A percentile compares a stretch with the other conserved stretches of the same genome.
Evolutionary conservation across 352 stramenopile species (phyloP).

Genomic region (Pythium pyrilobum): DNA sequence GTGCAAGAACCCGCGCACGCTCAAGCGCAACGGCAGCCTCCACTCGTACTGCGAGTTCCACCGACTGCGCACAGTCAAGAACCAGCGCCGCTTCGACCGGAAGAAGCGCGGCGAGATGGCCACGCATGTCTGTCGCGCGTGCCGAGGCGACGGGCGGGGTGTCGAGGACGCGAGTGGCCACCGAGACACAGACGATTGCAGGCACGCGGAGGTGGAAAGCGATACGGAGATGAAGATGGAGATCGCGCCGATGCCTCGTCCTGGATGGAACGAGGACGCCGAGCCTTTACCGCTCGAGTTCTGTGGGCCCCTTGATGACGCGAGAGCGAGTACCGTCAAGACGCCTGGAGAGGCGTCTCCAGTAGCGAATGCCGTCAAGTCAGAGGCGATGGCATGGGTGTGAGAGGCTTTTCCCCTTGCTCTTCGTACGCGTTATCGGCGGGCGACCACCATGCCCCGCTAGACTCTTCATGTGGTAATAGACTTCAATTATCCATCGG

Average conservation of each 20-base stretch:
- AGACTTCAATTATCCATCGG: too few species aligned
- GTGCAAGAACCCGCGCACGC: slow-evolving; percentile 40
- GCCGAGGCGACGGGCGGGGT: too few species aligned
- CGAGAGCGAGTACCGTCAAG: neutral
- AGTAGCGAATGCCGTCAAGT: too few species aligned
- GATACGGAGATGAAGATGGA: too few species aligned
- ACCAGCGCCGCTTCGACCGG: slow-evolving; percentile 36
- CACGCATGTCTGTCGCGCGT: neutral
- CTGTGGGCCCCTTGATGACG: neutral
- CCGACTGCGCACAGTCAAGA: slow-evolving; percentile 44
- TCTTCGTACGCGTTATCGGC: neutral
- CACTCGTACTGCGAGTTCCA: slow-evolving; percentile 68
- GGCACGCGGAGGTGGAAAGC: too few species aligned
- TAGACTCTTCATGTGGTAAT: too few species aligned
- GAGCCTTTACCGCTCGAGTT: too few species aligned
- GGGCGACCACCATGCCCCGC: too few species aligned
- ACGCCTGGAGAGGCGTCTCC: too few species aligned
- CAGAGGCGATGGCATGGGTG: too few species aligned
- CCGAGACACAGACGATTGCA: neutral
- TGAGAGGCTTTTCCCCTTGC: neutral
- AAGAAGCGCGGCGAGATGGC: slow-evolving; percentile 9
- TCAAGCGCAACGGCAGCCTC: slow-evolving; percentile 60
- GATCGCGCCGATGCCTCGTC: too few species aligned
- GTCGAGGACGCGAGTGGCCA: neutral
- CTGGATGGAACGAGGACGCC: too few species aligned